Conservation (phyloP, 805 yeast genomes). For the Candida awuae region DNA sequence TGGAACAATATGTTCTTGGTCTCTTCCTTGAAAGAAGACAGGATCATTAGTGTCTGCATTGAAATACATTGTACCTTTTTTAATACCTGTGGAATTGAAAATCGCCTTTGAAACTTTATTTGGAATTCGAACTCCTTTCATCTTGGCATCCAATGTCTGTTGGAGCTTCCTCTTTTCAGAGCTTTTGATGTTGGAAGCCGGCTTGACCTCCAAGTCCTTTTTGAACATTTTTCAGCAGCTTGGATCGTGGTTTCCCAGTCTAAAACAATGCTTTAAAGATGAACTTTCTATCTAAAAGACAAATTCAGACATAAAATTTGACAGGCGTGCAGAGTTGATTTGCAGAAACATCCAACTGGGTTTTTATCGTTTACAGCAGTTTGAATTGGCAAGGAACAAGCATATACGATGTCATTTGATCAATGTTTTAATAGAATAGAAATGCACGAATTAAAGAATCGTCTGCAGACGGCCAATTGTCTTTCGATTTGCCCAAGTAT, state of each 20-base stretch:
- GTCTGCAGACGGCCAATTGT: slow-evolving; percentile 7
- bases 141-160: slow-evolving; percentile 19
- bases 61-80: slow-evolving; percentile 56
- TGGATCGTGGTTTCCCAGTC: neutral
- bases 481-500: slow-evolving; percentile 29
- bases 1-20: slow-evolving; percentile 47
- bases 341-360: too few species aligned
- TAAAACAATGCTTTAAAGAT: slow-evolving; percentile 1
- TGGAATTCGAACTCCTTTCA: slow-evolving; percentile 35
- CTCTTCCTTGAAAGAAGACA: slow-evolving; percentile 55
- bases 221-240: slow-evolving; percentile 37
- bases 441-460: slow-evolving; percentile 5
- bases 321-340: too few species aligned
- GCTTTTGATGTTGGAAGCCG: slow-evolving; percentile 70
- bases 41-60: slow-evolving; percentile 55
- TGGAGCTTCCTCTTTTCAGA: slow-evolving; percentile 64
- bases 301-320: too few species aligned
- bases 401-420: too few species aligned
- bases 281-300: too few species aligned
- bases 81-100: slow-evolving; percentile 43
- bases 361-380: too few species aligned
- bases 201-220: slow-evolving; percentile 53
- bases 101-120: slow-evolving; percentile 53
- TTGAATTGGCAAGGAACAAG: too few species aligned
- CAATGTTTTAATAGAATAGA: neutral